Evolutionary conservation across 768 basidiomycete species (phyloP).

Genomic region (Dictyophora rubrovolvata): DNA sequence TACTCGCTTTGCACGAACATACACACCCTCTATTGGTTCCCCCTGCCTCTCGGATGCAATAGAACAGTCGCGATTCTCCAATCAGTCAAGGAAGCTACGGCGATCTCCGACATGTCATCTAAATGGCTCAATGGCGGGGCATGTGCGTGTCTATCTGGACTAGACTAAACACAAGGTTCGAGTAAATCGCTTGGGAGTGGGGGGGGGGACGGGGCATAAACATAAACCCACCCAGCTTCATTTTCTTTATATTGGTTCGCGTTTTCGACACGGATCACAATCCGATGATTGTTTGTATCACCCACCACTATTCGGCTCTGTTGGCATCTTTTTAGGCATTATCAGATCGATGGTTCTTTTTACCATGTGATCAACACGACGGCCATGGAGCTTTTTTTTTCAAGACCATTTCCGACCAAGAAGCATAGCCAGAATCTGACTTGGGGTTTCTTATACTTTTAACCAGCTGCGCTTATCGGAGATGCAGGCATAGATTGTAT

Average conservation of each 20-base stretch:
- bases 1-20: background rate
- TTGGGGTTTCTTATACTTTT: background rate
- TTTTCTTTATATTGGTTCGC: background rate
- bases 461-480: background rate
- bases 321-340: background rate
- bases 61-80: too few species aligned
- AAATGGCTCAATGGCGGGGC: too few species aligned
- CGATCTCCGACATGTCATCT: too few species aligned
- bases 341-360: background rate
- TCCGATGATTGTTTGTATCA: background rate
- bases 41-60: too few species aligned
- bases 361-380: too few species aligned
- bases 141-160: too few species aligned
- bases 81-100: too few species aligned
- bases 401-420: background rate
- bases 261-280: background rate
- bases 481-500: background rate
- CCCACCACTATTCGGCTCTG: background rate
- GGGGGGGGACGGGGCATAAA: background rate
- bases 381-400: too few species aligned
- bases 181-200: too few species aligned
- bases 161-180: too few species aligned
- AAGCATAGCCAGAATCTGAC: background rate
- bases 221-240: background rate
- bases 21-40: too few species aligned